Conservation (phyloP, 495 filamentous ascomycete species). For the Podospora pseudocomata region DNA sequence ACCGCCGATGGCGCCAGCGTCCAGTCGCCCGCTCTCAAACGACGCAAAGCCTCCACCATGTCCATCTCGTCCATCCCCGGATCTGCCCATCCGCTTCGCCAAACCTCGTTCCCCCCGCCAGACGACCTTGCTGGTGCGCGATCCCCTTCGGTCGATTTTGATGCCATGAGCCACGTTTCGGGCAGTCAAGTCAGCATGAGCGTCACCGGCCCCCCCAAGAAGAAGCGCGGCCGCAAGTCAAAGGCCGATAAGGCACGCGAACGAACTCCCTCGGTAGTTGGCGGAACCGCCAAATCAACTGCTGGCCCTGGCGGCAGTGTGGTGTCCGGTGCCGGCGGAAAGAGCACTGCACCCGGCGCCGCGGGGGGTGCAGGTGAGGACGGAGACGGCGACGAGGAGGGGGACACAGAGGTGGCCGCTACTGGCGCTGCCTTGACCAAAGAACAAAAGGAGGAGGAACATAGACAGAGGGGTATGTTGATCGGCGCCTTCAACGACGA, state of each 20-base stretch:
- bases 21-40: constrained; percentile 48
- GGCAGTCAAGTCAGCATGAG: constrained; percentile 58
- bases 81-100: constrained; percentile 73
- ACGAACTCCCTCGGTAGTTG: constrained; percentile 45
- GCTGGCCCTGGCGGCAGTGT: constrained; percentile 43
- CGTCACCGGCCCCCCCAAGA: constrained; percentile 39
- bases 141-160: constrained; percentile 61
- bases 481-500: constrained; percentile 62
- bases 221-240: constrained; percentile 64
- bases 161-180: constrained; percentile 64
- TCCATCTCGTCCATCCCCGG: constrained; percentile 41
- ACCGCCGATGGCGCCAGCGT: constrained; percentile 44
- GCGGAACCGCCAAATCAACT: constrained; percentile 49
- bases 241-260: constrained; percentile 56
- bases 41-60: constrained; percentile 60
- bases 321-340: constrained; percentile 34
- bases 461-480: constrained; percentile 56
- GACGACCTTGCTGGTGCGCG: constrained; percentile 50
- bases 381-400: constrained; percentile 64
- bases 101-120: constrained; percentile 79
- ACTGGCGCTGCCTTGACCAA: constrained; percentile 60
- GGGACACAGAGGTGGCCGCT: constrained; percentile 61
- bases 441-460: constrained; percentile 67
- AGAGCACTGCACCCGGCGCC: constrained; percentile 27
- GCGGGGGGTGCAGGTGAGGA: constrained; percentile 35